Percentiles rank a stretch among this genome's conserved stretches.
Evolutionary conservation across 768 basidiomycete genomes (phyloP).

Genomic region (Boletus tomentosulus): DNA sequence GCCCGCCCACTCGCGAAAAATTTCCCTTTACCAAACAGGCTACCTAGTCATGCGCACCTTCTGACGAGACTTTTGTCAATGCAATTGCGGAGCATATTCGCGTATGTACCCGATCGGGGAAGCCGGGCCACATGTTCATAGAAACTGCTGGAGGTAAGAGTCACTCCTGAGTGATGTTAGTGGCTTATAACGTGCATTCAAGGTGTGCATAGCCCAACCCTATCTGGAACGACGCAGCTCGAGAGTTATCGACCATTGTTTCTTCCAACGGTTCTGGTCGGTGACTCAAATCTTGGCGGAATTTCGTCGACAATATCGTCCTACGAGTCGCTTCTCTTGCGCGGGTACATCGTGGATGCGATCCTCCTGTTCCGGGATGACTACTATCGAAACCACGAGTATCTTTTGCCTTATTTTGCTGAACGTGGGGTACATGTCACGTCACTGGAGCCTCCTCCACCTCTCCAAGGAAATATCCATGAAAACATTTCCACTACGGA

Average conservation of each 20-base stretch:
- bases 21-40: conserved; percentile 2
- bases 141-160: conserved; percentile 95
- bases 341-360: conserved; percentile 85
- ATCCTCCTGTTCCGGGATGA: conserved; percentile 80
- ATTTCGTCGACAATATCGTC: conserved; percentile 91
- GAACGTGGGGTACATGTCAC: conserved; percentile 60
- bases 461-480: conserved; percentile 35
- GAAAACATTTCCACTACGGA: conserved; percentile 55
- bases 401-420: conserved; percentile 72
- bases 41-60: conserved; percentile 37
- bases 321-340: conserved; percentile 86
- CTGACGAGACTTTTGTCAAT: conserved; percentile 63
- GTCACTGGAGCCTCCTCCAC: conserved; percentile 57
- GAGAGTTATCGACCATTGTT: conserved; percentile 85
- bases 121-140: conserved; percentile 64
- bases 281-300: conserved; percentile 86
- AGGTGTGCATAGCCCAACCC: conserved; percentile 91
- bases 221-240: conserved; percentile 78
- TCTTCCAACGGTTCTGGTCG: conserved; percentile 83
- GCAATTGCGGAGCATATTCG: conserved; percentile 63
- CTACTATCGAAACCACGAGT: conserved; percentile 87
- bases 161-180: conserved; percentile 9
- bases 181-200: conserved; percentile 6
- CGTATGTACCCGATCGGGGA: conserved; percentile 38
- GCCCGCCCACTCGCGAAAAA: background rate